These are phyloP conservation scores for Geotrichum histeridarum DNA, from an alignment of 1,139 yeast species.

Conservation along the genomic window DNA sequence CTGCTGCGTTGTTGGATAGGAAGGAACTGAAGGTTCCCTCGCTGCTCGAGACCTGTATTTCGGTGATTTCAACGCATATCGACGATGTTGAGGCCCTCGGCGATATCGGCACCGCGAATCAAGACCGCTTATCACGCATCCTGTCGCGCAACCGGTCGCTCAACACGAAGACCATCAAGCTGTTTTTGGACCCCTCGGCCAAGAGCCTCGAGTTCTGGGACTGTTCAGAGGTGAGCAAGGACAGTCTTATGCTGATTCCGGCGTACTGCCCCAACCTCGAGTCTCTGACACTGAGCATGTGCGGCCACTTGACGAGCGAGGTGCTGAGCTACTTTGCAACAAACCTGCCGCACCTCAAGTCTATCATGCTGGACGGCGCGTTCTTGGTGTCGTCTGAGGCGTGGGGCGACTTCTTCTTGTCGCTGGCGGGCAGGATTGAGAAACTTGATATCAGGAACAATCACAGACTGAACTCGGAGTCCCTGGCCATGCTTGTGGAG, in stretches of 20 bases:
- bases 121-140: conserved; percentile 65
- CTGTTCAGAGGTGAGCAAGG: conserved; percentile 71
- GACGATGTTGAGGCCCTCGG: conserved; percentile 73
- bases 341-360: conserved; percentile 51
- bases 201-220: conserved; percentile 75
- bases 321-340: conserved; percentile 58
- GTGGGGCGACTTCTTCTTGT: conserved; percentile 71
- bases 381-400: conserved; percentile 67
- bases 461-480: conserved; percentile 70
- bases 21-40: conserved; percentile 57
- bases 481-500: conserved; percentile 58
- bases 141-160: conserved; percentile 76
- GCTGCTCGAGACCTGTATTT: conserved; percentile 76
- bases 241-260: conserved; percentile 64
- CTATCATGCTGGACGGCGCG: conserved; percentile 73
- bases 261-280: conserved; percentile 73
- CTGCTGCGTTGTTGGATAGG: conserved; percentile 76
- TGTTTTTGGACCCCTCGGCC: conserved; percentile 62
- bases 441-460: conserved; percentile 70
- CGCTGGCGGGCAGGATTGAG: conserved; percentile 44
- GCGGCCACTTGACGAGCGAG: conserved; percentile 85
- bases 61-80: conserved; percentile 64
- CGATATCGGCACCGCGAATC: conserved; percentile 64
- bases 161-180: conserved; percentile 60
- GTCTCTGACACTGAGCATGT: conserved; percentile 70